phyloP scores from a whole-genome alignment of 2,329 filamentous ascomycete genomes.

The Dryadomyces quercus-mongolicae region DNA sequence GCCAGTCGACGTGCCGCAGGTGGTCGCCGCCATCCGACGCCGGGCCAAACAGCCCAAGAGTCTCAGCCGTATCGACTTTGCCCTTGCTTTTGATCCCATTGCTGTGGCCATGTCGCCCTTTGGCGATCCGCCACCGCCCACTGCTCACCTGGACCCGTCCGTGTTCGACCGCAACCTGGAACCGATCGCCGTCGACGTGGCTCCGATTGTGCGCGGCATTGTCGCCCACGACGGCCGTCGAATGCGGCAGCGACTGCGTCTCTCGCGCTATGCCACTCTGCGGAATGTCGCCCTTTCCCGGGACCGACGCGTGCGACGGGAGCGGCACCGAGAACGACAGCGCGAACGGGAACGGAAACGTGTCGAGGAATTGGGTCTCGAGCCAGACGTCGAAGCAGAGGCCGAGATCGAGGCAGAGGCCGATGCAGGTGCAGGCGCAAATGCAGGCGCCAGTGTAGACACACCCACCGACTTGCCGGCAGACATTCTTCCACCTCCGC shows the following conservation, averaged over 20 bases:
- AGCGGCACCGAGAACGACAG: conserved; percentile 19
- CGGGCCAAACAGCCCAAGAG: conserved; percentile 16
- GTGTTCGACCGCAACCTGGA: conserved; percentile 23
- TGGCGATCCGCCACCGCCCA: conserved; percentile 13
- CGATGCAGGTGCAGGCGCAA: neutral
- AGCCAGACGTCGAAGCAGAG: neutral
- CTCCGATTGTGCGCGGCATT: conserved; percentile 82
- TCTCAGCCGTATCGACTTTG: conserved; percentile 39
- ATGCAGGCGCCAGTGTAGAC: neutral
- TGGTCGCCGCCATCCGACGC: conserved; percentile 24
- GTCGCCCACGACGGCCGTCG: conserved; percentile 64
- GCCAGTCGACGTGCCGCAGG: conserved; percentile 20
- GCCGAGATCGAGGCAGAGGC: neutral
- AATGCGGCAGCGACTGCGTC: conserved; percentile 29
- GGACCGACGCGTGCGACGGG: conserved; percentile 1
- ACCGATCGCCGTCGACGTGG: conserved; percentile 63
- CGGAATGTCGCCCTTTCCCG: neutral
- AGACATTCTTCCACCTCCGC: neutral
- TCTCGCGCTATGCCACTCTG: conserved; percentile 33
- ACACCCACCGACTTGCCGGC: neutral
- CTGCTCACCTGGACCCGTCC: conserved; percentile 48
- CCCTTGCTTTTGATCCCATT: conserved; percentile 49
- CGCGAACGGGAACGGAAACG: neutral
- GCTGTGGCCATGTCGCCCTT: conserved; percentile 28
- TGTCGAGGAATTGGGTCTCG: too few species aligned